Evolutionary conservation across 768 basidiomycete genomes (phyloP), one percentile per base, ranked within the genome.

Genomic region (Boletus vermiculosoides): DNA sequence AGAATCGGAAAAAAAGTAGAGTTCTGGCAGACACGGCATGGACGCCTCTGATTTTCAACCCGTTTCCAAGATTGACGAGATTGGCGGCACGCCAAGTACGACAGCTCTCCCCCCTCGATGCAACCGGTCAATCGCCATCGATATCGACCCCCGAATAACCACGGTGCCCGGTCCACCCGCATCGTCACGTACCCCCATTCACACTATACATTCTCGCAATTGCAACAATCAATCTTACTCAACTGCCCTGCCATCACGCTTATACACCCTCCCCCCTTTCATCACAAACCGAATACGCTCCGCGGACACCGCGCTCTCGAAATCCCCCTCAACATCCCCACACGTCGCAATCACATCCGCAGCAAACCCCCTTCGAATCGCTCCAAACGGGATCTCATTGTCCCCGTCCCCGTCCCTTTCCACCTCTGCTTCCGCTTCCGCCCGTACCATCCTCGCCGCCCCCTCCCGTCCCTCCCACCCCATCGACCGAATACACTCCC

Each of bases 321-420:
- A 80, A 59, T 81, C 74, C 31, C 56, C 56, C 55, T 63, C 72
- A 16, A 77, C 56, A 56, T 78, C 73, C 15, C 74, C 74, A 31
- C 53, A 59, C 2, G 72, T 74, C 28, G 73, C 78, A 52, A 79
- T 71, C 47, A 78, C 69, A 57, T 79, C 80, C 42, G 81, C 85
- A 5, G 81, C 81, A 72, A 83, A 88, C 2, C 85, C 85, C 47
- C 70, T 69, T 50, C 71, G 71, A 36, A 86, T 63, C 40, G 67
- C 77, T 2, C 86, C 85, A 64, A 87, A 85, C 9, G 80, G 80
- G 4, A 82, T 76, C 16, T 77, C 82, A 51, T 75, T 80, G 58
- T 81, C 74, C 65, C 84, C 76, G 60, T 74, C 60, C 9, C 69
- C 52, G 37, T 62, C 58, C 34, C 1, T 2, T 4, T 11, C 5